Evolutionary conservation across 2,329 filamentous ascomycete genomes (phyloP), one percentile per base, ranked within the genome.

Genomic region (Trichoderma endophyticum): DNA sequence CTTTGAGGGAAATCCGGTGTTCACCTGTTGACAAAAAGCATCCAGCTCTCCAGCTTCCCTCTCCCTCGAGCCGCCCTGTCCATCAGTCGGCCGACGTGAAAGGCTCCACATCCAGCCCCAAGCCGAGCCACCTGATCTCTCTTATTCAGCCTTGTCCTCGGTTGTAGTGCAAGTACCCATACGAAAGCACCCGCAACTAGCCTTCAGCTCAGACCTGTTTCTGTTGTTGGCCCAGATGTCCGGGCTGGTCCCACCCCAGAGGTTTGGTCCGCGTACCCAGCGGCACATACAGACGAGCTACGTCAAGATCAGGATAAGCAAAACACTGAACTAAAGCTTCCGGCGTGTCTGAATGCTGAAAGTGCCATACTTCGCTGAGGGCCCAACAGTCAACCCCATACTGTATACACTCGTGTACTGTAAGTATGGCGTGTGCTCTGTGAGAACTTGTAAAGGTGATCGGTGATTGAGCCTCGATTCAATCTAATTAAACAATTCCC

Each of bases 401-500:
- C 24, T 24, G 21, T 30, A n/a, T 21, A 24, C 6, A 28, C 21
- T 9, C 34, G 51, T 18, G 26, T 36, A 39, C 43, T 21, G 30
- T 36, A 36, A 3, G n/a, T 26, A 51, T 43, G 8, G 18, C 26
- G 14, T 21, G 65, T 34, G 34, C 54, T 68, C 54, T 30, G 18
- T 34, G 57, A n/a, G 30, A 30, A 61, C 39, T 43, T 21, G 9
- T 8, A 60, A 7, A 59, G 12, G 32, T 15, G 21, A 61, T 36
- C 39, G 39, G 57, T 61, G n/a, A 28, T 61, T 51, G 57, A 59
- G 21, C 9, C 24, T 59, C 32, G 63, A 57, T 57, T 66, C 63
- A 28, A 36, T 57, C 48, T 36, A 59, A 68, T 67, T 57, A 68
- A 57, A 39, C 14, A 68, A 59, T 48, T 32, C 54, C 65, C 67